Evolutionary conservation across 164 flowering plant genomes (phyloP).

Genomic region (Cinnamomum chago): DNA sequence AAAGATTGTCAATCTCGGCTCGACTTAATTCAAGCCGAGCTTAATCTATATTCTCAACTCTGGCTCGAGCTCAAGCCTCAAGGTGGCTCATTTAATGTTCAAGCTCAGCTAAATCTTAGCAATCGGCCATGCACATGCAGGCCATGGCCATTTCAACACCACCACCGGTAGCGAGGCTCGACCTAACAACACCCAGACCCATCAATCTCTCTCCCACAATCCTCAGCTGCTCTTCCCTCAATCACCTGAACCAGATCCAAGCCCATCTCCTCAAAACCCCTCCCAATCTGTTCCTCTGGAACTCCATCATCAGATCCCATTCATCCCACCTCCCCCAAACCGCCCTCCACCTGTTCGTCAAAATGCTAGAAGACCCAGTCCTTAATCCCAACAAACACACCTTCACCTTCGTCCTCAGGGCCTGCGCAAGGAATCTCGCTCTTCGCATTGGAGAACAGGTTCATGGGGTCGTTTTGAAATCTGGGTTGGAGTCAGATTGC

Average conservation of each 20-base stretch:
- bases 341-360: conserved; percentile 1
- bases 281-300: neutral
- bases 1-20: too few species aligned
- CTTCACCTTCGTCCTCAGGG: conserved; percentile 5
- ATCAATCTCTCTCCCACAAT: too few species aligned
- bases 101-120: too few species aligned
- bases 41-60: too few species aligned
- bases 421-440: neutral
- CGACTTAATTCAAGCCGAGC: too few species aligned
- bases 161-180: too few species aligned
- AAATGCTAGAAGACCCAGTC: neutral
- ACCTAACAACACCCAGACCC: too few species aligned
- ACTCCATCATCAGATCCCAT: conserved; percentile 1
- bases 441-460: neutral
- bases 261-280: conserved; percentile 1
- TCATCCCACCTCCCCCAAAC: neutral
- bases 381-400: neutral
- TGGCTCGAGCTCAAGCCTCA: too few species aligned
- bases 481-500: neutral
- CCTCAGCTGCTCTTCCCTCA: neutral
- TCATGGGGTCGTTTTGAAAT: neutral
- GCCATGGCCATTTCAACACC: too few species aligned
- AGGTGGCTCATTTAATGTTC: too few species aligned
- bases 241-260: conserved; percentile 2
- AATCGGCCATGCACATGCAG: too few species aligned